A percentile compares a stretch with the other conserved stretches of the same genome.
phyloP scores from a whole-genome alignment of 305 asterid species.

The Fraxinus velutina region DNA sequence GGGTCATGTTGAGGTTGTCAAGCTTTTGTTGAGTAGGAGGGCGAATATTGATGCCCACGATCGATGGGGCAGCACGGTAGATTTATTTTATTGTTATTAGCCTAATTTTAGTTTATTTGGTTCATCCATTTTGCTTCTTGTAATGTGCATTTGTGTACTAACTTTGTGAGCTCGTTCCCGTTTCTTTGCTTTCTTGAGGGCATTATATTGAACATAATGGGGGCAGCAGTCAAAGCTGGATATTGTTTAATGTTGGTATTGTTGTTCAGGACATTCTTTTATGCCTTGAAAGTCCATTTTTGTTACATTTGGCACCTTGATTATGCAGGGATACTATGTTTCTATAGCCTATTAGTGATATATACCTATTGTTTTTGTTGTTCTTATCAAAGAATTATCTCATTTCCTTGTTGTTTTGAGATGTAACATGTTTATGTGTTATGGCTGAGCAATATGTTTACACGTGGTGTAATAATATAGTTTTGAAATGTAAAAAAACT shows the following conservation, averaged over 20 bases:
- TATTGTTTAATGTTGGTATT: not conserved
- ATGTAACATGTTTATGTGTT: not conserved
- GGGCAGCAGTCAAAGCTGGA: not conserved
- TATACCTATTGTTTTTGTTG: not conserved
- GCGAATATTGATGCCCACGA: constrained; percentile 92
- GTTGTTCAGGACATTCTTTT: not conserved
- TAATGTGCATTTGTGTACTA: not conserved
- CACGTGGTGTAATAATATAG: not conserved
- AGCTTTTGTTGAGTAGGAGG: constrained; percentile 61
- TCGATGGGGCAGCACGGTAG: constrained; percentile 99
- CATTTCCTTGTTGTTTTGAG: not conserved
- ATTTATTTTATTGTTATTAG: not conserved
- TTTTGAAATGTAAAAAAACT: not conserved
- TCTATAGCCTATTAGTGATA: not conserved
- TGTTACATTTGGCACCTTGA: not conserved
- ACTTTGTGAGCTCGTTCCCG: not conserved
- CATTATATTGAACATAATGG: not conserved
- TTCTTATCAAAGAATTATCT: not conserved
- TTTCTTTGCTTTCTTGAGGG: not conserved
- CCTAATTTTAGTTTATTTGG: not conserved
- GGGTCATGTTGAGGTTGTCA: constrained; percentile 72
- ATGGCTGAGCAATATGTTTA: not conserved
- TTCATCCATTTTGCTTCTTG: constrained; percentile 6
- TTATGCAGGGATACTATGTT: not conserved
- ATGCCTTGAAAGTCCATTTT: not conserved